Evolutionary conservation across 371 early-diverging fungal genomes (phyloP).

Genomic region (Basidiobolus meristosporus): DNA sequence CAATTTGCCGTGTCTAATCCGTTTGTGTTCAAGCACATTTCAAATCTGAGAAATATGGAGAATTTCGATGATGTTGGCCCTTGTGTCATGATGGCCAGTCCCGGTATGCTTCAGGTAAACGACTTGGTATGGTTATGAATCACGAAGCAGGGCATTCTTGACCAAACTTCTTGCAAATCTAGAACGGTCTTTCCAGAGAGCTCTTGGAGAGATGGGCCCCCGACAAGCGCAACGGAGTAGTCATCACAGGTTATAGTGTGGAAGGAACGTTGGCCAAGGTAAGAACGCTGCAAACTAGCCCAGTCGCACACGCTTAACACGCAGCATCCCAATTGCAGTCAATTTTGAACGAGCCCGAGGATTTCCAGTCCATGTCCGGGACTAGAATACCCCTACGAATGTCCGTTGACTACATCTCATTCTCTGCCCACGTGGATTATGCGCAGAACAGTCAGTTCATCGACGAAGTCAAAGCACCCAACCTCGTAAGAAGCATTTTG

Average conservation of each 20-base stretch:
- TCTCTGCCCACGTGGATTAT: conserved; percentile 99
- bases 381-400: conserved; percentile 74
- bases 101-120: conserved; percentile 95
- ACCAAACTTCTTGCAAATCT: background rate
- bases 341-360: conserved; percentile 88
- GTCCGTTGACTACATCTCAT: conserved; percentile 96
- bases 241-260: conserved; percentile 98
- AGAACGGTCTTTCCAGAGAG: conserved; percentile 94
- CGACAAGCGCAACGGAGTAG: conserved; percentile 87
- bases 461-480: conserved; percentile 86
- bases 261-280: conserved; percentile 98
- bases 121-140: background rate
- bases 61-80: conserved; percentile 96
- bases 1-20: conserved; percentile 90
- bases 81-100: conserved; percentile 99
- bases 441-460: conserved; percentile 98
- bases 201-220: conserved; percentile 97
- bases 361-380: conserved; percentile 79
- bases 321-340: conserved; percentile 14
- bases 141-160: background rate
- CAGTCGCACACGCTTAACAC: background rate
- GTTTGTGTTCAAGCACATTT: conserved; percentile 95
- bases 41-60: conserved; percentile 80
- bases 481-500: conserved; percentile 44
- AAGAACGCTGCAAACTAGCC: conserved; percentile 5